These are phyloP conservation scores for Diplodia sapinea DNA, from an alignment of 2,329 filamentous ascomycete genomes.

Conservation along the genomic window DNA sequence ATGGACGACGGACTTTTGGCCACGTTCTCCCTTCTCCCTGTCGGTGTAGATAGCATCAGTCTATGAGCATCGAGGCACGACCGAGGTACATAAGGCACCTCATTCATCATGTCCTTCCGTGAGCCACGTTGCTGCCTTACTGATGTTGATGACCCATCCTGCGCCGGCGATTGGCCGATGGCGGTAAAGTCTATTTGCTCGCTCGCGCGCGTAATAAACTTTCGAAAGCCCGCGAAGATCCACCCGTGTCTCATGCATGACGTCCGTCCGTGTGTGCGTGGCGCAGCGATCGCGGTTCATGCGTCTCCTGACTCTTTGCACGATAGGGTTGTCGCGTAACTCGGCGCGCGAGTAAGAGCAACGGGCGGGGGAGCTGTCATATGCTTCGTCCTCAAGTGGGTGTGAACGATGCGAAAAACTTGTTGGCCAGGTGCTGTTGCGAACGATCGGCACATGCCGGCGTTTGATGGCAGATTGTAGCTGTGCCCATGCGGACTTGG, in stretches of 20 bases:
- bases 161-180: too few species aligned
- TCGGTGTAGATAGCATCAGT: slow-evolving; percentile 3
- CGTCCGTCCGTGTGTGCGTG: background rate
- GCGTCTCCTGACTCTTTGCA: background rate
- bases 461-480: too few species aligned
- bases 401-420: too few species aligned
- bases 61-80: background rate
- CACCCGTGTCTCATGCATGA: background rate
- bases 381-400: too few species aligned
- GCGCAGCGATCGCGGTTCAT: background rate
- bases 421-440: too few species aligned
- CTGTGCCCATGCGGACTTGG: too few species aligned
- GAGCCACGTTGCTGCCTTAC: background rate
- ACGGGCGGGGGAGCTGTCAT: too few species aligned
- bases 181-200: too few species aligned
- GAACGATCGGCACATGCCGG: too few species aligned
- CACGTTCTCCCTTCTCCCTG: background rate
- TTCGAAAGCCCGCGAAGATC: background rate
- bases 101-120: background rate
- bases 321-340: background rate
- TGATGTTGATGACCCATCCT: background rate
- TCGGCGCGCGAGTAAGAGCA: background rate
- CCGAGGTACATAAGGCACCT: background rate
- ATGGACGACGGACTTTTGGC: background rate
- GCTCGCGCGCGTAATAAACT: background rate